Evolutionary conservation across 768 basidiomycete species (phyloP).

Genomic region (Tulasnella calospora): DNA sequence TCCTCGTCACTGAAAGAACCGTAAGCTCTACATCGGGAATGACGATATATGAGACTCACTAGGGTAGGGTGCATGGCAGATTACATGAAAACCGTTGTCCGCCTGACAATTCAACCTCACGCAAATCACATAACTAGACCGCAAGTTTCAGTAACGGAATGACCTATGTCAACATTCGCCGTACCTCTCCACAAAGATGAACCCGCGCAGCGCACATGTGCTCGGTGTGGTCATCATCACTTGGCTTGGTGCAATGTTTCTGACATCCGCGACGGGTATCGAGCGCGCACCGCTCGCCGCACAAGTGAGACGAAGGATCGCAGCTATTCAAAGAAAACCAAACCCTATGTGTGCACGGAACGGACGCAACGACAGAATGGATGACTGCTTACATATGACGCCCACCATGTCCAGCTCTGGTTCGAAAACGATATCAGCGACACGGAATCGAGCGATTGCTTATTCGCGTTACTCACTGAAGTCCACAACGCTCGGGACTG

Average conservation of each 20-base stretch:
- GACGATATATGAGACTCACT: slow-evolving; percentile 7
- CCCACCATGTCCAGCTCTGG: slow-evolving; percentile 58
- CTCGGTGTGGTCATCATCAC: slow-evolving; percentile 45
- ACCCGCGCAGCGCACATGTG: slow-evolving; percentile 53
- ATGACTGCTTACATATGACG: slow-evolving; percentile 47
- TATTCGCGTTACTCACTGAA: neutral
- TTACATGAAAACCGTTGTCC: slow-evolving; percentile 41
- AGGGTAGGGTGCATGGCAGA: slow-evolving; percentile 38
- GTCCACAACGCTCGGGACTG: neutral
- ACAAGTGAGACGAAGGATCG: slow-evolving; percentile 48
- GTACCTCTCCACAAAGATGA: slow-evolving; percentile 53
- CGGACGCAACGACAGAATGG: no score
- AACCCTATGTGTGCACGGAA: neutral
- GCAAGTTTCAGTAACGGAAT: no score
- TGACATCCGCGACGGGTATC: slow-evolving; percentile 49
- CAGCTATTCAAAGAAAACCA: slow-evolving; percentile 43
- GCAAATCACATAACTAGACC: slow-evolving; percentile 44
- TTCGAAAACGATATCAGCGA: neutral
- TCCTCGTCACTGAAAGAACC: slow-evolving; percentile 39
- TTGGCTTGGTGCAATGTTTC: slow-evolving; percentile 50
- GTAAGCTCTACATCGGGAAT: neutral
- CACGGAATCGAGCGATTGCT: neutral
- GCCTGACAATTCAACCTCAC: slow-evolving; percentile 33
- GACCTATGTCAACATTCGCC: neutral
- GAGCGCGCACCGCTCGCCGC: slow-evolving; percentile 49